Evolutionary conservation across 1,139 yeast genomes (phyloP), one percentile per base, ranked within the genome.

Genomic region (Yamadazyma oceani): DNA sequence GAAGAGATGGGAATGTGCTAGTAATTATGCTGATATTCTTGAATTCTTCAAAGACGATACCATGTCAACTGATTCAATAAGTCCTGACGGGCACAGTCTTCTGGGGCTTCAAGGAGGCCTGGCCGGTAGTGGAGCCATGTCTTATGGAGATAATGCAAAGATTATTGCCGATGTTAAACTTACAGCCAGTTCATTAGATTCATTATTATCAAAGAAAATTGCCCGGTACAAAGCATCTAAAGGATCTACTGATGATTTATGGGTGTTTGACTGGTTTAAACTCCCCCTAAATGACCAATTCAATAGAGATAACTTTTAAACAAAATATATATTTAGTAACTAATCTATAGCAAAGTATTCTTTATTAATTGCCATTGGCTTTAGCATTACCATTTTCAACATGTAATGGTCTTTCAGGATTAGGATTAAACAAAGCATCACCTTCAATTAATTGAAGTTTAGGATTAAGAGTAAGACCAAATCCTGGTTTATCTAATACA

Each of bases 381-480:
- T 19, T 19, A 5, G 8, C 21, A 19, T 19, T 19, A 19, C 21
- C 21, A 19, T 19, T 19, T 17, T 48, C 49, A 27, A 38, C 35
- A 24, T 39, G 46, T 36, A 69, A 49, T 1, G 67, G 57, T 47
- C 58, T 64, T 42, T 63, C 65, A n/a, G 73, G 73, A 17, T 61
- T 34, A 23, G 75, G 74, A 40, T 54, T 51, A 36, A 69, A 55
- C 13, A 69, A 49, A 13, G 49, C 48, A 34, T 62, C 66, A 9
- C 72, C 74, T 36, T 68, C 69, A 27, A 71, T 58, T 46, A 71
- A 55, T 40, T 60, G 55, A 31, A 69, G 59, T 30, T 59, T 51
- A 14, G 76, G 76, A 49, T 70, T 71, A 35, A 69, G 44, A 17
- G 70, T 67, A 41, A 71, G 52, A 31, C 77, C 77, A 45, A 71